Percentiles rank a stretch among this genome's conserved stretches.
Evolutionary conservation across 1,139 yeast genomes (phyloP).

Genomic region (Blastobotrys capitulatus): DNA sequence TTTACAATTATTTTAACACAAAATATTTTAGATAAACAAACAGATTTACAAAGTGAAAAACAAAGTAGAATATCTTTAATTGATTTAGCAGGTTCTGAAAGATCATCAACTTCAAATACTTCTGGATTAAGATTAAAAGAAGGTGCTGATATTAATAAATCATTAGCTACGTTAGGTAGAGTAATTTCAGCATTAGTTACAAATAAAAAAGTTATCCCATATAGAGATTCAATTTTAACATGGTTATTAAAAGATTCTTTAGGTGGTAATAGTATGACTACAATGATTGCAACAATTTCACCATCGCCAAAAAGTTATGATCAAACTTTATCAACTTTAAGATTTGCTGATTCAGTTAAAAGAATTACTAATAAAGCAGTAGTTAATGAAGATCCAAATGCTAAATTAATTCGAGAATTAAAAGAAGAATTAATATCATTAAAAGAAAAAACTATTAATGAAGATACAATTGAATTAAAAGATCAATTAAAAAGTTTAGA

Average conservation of each 20-base stretch:
- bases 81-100: slow-evolving; percentile 75
- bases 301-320: slow-evolving; percentile 38
- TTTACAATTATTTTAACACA: slow-evolving; percentile 55
- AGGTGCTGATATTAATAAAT: slow-evolving; percentile 66
- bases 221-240: slow-evolving; percentile 63
- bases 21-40: slow-evolving; percentile 36
- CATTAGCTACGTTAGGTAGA: slow-evolving; percentile 66
- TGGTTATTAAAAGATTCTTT: slow-evolving; percentile 63
- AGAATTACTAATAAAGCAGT: slow-evolving; percentile 56
- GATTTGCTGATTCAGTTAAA: slow-evolving; percentile 70
- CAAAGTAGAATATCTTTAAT: slow-evolving; percentile 61
- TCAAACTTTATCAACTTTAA: slow-evolving; percentile 64
- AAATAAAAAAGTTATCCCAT: slow-evolving; percentile 42
- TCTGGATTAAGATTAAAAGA: slow-evolving; percentile 61
- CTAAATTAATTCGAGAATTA: slow-evolving; percentile 27
- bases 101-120: slow-evolving; percentile 54
- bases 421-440: slow-evolving; percentile 25
- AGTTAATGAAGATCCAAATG: slow-evolving; percentile 38
- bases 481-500: slow-evolving; percentile 25
- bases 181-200: slow-evolving; percentile 54
- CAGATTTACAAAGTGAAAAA: slow-evolving; percentile 46
- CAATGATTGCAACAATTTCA: slow-evolving; percentile 48
- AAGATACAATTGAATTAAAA: slow-evolving; percentile 18
- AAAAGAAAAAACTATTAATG: slow-evolving; percentile 9
- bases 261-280: slow-evolving; percentile 67